Percentiles rank a stretch among this genome's conserved stretches.
Evolutionary conservation across 805 yeast species (phyloP).

Genomic region (Candida dajiaensis): DNA sequence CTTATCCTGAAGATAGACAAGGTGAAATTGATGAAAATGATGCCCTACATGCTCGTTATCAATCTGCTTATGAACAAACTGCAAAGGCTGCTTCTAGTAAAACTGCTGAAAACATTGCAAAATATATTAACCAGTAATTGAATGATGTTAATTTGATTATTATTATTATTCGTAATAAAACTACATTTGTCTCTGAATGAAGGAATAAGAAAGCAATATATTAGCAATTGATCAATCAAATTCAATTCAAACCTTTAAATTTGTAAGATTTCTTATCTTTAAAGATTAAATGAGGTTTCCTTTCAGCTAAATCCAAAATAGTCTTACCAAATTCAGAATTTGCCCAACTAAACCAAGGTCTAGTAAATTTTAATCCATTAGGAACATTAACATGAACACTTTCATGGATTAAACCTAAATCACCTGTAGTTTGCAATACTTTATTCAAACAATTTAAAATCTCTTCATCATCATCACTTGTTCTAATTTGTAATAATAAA

Average conservation of each 20-base stretch:
- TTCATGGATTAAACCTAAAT: slow-evolving; percentile 82
- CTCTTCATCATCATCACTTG: slow-evolving; percentile 67
- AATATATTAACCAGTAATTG: slow-evolving; percentile 43
- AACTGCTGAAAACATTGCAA: slow-evolving; percentile 70
- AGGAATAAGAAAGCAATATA: too few species aligned
- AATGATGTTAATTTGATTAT: too few species aligned
- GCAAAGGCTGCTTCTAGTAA: slow-evolving; percentile 56
- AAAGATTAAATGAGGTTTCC: slow-evolving; percentile 70
- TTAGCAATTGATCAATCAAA: too few species aligned
- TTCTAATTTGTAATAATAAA: slow-evolving; percentile 65
- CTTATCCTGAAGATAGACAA: slow-evolving; percentile 61
- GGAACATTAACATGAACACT: slow-evolving; percentile 58
- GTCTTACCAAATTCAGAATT: slow-evolving; percentile 88
- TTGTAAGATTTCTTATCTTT: slow-evolving; percentile 27
- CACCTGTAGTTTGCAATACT: slow-evolving; percentile 58
- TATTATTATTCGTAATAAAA: too few species aligned
- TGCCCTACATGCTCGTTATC: slow-evolving; percentile 61
- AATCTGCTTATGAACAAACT: slow-evolving; percentile 60
- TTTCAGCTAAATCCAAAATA: slow-evolving; percentile 64
- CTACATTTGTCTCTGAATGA: too few species aligned
- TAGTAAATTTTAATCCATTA: slow-evolving; percentile 46
- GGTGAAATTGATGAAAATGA: slow-evolving; percentile 50
- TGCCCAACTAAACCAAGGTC: slow-evolving; percentile 95
- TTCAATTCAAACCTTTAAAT: slow-evolving; percentile 10
- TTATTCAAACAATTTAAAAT: slow-evolving; percentile 43